Evolutionary conservation across 2,329 filamentous ascomycete species (phyloP).

Genomic region (Fusarium sp.): DNA sequence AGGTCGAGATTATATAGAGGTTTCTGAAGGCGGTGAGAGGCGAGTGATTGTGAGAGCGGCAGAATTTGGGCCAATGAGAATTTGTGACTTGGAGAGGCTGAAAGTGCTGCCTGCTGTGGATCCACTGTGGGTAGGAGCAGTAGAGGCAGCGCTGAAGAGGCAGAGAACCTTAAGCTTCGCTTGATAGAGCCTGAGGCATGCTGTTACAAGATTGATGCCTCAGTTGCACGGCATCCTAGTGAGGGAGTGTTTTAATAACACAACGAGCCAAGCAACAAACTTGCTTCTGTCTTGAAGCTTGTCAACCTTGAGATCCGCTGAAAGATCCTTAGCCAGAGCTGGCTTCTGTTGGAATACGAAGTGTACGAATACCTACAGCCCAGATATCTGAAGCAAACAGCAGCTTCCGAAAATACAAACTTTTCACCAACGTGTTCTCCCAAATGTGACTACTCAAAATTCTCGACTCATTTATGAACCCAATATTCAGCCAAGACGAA

Average conservation of each 20-base stretch:
- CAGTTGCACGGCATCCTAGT: too few relatives aligned
- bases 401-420: background rate
- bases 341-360: too few relatives aligned
- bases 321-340: too few relatives aligned
- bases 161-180: background rate
- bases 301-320: too few relatives aligned
- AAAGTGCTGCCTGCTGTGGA: constrained; percentile 26
- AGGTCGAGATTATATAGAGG: constrained; percentile 35
- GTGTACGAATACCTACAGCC: too few relatives aligned
- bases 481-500: background rate
- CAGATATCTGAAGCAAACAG: background rate
- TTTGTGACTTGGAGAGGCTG: background rate
- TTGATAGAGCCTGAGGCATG: background rate
- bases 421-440: background rate
- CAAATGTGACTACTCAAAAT: background rate
- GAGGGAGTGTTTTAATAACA: too few relatives aligned
- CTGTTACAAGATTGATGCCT: background rate
- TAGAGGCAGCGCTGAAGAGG: background rate
- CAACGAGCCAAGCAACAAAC: too few relatives aligned
- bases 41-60: constrained; percentile 11
- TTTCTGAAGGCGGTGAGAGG: constrained; percentile 4
- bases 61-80: constrained; percentile 24
- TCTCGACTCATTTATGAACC: background rate
- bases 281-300: too few relatives aligned
- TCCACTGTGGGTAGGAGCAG: background rate